A percentile compares a stretch with the other conserved stretches of the same genome.
These are phyloP conservation scores for Cladosporium oxysporum DNA, from an alignment of 2,329 filamentous ascomycete genomes.

Conservation along the genomic window DNA sequence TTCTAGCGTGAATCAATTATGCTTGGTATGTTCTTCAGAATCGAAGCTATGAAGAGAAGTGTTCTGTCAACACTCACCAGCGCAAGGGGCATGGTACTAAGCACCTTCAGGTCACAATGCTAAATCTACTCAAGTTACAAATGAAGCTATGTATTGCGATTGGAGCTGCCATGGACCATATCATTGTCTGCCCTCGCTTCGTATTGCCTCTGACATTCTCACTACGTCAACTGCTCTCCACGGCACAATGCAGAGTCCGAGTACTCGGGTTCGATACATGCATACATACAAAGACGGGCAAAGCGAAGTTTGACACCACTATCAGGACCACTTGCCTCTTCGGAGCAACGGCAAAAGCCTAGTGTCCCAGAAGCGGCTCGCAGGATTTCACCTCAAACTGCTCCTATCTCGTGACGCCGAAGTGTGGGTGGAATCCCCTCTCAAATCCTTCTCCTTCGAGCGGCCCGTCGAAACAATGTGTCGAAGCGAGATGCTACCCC, in stretches of 20 bases:
- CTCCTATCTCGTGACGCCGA: conserved; percentile 41
- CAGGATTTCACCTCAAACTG: conserved; percentile 41
- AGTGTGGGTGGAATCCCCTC: conserved; percentile 43
- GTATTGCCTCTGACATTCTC: neutral
- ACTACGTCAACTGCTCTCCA: neutral
- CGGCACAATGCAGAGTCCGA: neutral
- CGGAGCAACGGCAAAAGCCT: neutral
- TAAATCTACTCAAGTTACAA: neutral
- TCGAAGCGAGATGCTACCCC: conserved; percentile 68
- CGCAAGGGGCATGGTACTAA: neutral
- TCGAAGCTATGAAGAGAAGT: neutral
- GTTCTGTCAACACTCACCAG: neutral
- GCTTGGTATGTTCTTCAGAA: neutral
- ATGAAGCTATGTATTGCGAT: neutral
- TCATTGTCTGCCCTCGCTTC: neutral
- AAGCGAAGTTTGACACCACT: neutral
- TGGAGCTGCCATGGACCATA: neutral
- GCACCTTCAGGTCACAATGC: neutral
- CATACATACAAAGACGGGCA: neutral
- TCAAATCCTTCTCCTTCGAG: conserved; percentile 47
- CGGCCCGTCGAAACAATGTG: conserved; percentile 50
- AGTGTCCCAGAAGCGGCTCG: conserved; percentile 16
- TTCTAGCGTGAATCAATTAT: neutral
- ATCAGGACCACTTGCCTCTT: neutral
- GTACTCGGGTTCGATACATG: neutral